A percentile compares a stretch with the other conserved stretches of the same genome.
Evolutionary conservation across 2,329 filamentous ascomycete genomes (phyloP).

Genomic region (Emericellopsis cladophorae): DNA sequence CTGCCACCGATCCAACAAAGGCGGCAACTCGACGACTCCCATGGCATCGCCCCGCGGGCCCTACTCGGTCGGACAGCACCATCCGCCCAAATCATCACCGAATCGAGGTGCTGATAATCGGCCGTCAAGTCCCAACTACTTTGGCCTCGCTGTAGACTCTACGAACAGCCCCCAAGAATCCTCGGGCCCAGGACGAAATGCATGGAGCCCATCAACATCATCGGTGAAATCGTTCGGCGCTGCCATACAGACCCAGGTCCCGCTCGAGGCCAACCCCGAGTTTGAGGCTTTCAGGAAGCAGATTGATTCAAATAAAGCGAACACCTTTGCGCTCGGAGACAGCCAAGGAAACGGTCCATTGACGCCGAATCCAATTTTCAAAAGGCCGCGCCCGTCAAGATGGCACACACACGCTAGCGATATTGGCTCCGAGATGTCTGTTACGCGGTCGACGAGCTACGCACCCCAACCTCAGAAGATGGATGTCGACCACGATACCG

Average conservation of each 20-base stretch:
- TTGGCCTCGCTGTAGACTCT: constrained; percentile 59
- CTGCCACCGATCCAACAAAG: constrained; percentile 22
- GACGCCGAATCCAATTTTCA: constrained; percentile 13
- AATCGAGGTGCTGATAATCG: constrained; percentile 22
- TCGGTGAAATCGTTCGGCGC: constrained; percentile 59
- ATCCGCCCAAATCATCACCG: constrained; percentile 38
- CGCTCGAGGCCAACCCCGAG: constrained; percentile 66
- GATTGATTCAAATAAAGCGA: constrained; percentile 48
- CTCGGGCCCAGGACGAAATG: constrained; percentile 49
- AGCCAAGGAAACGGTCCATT: constrained; percentile 29
- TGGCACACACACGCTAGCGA: constrained; percentile 37
- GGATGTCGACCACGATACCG: constrained; percentile 31
- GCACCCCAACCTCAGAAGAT: constrained; percentile 16
- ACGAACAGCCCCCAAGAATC: constrained; percentile 50
- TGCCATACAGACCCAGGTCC: constrained; percentile 54
- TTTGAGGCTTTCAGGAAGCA: constrained; percentile 69
- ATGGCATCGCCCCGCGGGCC: constrained; percentile 36
- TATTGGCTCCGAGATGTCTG: constrained; percentile 20
- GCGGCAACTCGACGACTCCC: constrained; percentile 32
- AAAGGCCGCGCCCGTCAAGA: constrained; percentile 29
- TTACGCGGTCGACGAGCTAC: constrained; percentile 9
- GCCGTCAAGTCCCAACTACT: constrained; percentile 71
- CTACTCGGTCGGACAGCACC: constrained; percentile 40
- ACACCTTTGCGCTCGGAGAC: constrained; percentile 28
- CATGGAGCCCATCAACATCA: constrained; percentile 63